Evolutionary conservation across 2,329 filamentous ascomycete species (phyloP).

Genomic region (Paramyrothecium sp.): DNA sequence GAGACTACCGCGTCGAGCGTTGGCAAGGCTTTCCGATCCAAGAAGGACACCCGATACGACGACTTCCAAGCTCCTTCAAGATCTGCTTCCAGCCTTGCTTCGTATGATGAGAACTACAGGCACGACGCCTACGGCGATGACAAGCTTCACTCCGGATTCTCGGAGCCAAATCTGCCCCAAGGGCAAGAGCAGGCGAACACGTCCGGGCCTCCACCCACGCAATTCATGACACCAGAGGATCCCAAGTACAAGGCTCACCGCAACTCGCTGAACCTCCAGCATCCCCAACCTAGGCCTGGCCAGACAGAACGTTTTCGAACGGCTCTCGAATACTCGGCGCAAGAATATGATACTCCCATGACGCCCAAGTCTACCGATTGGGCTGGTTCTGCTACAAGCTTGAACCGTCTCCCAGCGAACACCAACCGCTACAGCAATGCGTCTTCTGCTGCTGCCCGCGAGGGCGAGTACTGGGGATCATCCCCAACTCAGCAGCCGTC

Average conservation of each 20-base stretch:
- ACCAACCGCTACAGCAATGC: conserved; percentile 48
- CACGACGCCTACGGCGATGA: conserved; percentile 60
- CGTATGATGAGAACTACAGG: conserved; percentile 57
- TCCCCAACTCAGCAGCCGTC: conserved; percentile 38
- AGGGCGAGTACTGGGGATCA: conserved; percentile 42
- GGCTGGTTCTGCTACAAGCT: conserved; percentile 59
- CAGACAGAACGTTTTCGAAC: conserved; percentile 73
- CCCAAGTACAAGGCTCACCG: conserved; percentile 82
- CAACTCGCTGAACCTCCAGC: conserved; percentile 76
- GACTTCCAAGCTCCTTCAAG: conserved; percentile 62
- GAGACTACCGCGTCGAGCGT: conserved; percentile 92
- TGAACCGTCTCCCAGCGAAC: conserved; percentile 50
- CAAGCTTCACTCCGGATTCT: conserved; percentile 56
- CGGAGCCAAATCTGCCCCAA: conserved; percentile 45
- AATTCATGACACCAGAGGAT: conserved; percentile 59
- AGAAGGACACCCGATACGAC: conserved; percentile 60
- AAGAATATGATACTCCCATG: conserved; percentile 61
- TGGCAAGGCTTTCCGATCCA: conserved; percentile 70
- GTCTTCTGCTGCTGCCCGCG: conserved; percentile 31
- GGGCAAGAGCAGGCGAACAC: conserved; percentile 19
- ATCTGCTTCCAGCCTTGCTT: conserved; percentile 72
- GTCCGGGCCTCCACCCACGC: conserved; percentile 41
- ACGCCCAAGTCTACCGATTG: conserved; percentile 62
- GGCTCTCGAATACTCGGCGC: conserved; percentile 70
- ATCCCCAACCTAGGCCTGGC: conserved; percentile 74